phyloP scores from a whole-genome alignment of 345 rosid species.

The Salix exigua region DNA sequence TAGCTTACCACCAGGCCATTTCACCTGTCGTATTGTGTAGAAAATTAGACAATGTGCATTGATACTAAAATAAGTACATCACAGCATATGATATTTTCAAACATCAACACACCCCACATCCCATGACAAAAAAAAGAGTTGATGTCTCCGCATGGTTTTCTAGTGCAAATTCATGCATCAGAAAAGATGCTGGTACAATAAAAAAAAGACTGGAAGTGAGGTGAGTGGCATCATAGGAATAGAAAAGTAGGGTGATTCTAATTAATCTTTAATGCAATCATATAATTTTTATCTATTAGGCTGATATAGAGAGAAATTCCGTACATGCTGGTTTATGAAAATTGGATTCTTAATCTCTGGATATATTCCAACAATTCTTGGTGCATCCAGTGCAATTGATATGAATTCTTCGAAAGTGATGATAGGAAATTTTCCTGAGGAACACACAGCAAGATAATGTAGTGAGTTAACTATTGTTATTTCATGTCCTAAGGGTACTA shows the following conservation, averaged over 20 bases:
- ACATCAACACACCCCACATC: background rate
- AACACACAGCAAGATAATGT: slow-evolving; percentile 11
- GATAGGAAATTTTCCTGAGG: slow-evolving; percentile 71
- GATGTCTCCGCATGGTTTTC: background rate
- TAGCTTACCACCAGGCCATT: slow-evolving; percentile 70
- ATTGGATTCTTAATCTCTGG: slow-evolving; percentile 96
- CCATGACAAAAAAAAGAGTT: background rate
- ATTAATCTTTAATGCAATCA: background rate
- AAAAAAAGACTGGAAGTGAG: background rate
- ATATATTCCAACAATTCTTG: slow-evolving; percentile 89
- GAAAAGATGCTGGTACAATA: no score
- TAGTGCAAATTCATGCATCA: background rate
- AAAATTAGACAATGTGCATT: slow-evolving; percentile 4
- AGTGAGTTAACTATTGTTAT: background rate
- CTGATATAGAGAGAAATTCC: slow-evolving; percentile 16
- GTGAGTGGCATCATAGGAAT: background rate
- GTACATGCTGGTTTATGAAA: slow-evolving; percentile 74
- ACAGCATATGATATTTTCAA: background rate
- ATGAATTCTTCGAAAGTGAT: slow-evolving; percentile 87
- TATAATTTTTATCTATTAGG: background rate
- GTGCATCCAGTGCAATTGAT: slow-evolving; percentile 75
- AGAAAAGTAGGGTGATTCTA: background rate
- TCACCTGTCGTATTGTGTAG: slow-evolving; percentile 48
- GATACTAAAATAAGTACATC: background rate
- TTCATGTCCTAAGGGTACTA: background rate